A percentile compares a stretch with the other conserved stretches of the same genome.
Conservation (phyloP, 2,329 filamentous ascomycete species). For the Sporothrix humicola region DNA sequence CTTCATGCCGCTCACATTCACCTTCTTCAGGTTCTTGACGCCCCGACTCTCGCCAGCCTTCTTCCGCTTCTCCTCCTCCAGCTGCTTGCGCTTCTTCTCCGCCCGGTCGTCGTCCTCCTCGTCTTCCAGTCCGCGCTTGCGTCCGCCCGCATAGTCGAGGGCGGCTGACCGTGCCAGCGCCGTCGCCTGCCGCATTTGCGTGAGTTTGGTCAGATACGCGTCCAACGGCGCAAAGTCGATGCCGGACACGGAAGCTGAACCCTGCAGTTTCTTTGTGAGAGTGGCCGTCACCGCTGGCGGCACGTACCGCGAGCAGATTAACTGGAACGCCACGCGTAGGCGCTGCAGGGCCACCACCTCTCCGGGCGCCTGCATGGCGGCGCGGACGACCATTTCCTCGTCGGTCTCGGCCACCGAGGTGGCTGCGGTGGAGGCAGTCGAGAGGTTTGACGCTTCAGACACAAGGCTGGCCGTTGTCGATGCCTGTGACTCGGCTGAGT, state of each 20-base stretch:
- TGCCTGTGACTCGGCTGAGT: slow-evolving; percentile 51
- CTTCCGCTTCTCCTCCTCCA: slow-evolving; percentile 87
- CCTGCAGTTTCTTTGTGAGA: slow-evolving; percentile 51
- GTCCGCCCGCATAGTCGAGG: slow-evolving; percentile 65
- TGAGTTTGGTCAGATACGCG: slow-evolving; percentile 69
- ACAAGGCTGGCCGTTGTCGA: slow-evolving; percentile 44
- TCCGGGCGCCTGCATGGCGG: slow-evolving; percentile 54
- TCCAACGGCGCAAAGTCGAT: slow-evolving; percentile 73
- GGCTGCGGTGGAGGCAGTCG: slow-evolving; percentile 53
- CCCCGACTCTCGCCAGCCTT: slow-evolving; percentile 76
- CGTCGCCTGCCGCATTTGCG: slow-evolving; percentile 72
- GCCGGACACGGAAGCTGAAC: slow-evolving; percentile 41
- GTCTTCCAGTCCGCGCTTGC: slow-evolving; percentile 64
- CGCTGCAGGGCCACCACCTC: slow-evolving; percentile 66
- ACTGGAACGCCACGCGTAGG: slow-evolving; percentile 67
- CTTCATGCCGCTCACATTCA: slow-evolving; percentile 91
- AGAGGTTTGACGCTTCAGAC: slow-evolving; percentile 43
- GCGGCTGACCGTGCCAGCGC: slow-evolving; percentile 68
- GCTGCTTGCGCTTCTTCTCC: slow-evolving; percentile 83
- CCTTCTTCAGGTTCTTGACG: slow-evolving; percentile 83
- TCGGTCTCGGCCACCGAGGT: slow-evolving; percentile 48
- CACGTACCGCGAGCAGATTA: slow-evolving; percentile 68
- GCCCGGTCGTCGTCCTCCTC: slow-evolving; percentile 71
- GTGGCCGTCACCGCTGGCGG: slow-evolving; percentile 50
- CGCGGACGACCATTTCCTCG: slow-evolving; percentile 42